phyloP scores from a whole-genome alignment of 768 basidiomycete species.

The Phaeolepiota aurea region DNA sequence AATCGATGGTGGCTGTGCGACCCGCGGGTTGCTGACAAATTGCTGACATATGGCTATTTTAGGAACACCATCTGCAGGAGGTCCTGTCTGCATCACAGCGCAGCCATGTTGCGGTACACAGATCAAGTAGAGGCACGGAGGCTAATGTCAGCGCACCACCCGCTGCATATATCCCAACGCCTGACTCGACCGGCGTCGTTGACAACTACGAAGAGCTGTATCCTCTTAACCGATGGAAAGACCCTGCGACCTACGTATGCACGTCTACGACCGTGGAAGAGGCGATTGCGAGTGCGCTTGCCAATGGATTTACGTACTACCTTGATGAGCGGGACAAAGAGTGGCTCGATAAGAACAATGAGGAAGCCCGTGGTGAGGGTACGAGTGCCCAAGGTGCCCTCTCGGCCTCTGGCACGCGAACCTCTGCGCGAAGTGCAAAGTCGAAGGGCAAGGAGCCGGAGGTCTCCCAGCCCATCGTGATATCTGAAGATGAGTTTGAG shows the following conservation, averaged over 20 bases:
- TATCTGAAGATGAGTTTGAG: constrained; percentile 91
- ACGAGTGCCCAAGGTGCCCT: constrained; percentile 70
- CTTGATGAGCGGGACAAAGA: constrained; percentile 96
- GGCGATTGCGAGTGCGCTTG: constrained; percentile 45
- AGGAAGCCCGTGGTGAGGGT: constrained; percentile 78
- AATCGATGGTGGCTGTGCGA: constrained; percentile 38
- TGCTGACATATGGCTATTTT: constrained; percentile 24
- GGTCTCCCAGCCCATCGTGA: constrained; percentile 46
- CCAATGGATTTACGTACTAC: constrained; percentile 77
- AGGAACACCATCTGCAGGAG: constrained; percentile 50
- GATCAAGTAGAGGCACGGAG: constrained; percentile 20
- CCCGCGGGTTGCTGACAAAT: constrained; percentile 43
- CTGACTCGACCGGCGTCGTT: constrained; percentile 78
- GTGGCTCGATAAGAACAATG: constrained; percentile 92
- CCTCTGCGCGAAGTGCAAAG: constrained; percentile 63
- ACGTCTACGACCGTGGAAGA: constrained; percentile 87
- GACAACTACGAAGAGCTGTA: constrained; percentile 77
- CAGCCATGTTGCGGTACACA: constrained; percentile 16
- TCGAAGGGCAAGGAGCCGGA: constrained; percentile 84
- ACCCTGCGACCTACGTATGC: constrained; percentile 70
- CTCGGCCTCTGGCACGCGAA: constrained; percentile 42
- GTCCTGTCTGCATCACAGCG: constrained; percentile 38
- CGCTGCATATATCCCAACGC: constrained; percentile 83
- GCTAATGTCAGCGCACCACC: constrained; percentile 23
- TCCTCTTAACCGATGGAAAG: constrained; percentile 57